Conservation (phyloP, 768 basidiomycete genomes). For the Lactifluus volemus region DNA sequence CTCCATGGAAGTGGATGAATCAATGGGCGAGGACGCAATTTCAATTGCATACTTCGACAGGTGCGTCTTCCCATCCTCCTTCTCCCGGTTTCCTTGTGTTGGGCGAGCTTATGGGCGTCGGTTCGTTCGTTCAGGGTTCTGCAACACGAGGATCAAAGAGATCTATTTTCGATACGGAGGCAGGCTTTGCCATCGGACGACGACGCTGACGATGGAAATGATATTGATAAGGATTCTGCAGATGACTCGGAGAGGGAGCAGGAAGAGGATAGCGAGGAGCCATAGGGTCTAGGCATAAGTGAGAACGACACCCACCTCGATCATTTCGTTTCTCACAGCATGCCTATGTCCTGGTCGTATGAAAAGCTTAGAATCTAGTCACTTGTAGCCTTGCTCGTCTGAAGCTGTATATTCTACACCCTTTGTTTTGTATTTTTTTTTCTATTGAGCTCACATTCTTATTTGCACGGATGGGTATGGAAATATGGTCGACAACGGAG, state of each 20-base stretch:
- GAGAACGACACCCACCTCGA: not conserved
- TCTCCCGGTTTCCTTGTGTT: not conserved
- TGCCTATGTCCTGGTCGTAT: not conserved
- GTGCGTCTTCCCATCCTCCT: conserved; percentile 34
- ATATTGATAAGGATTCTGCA: not conserved
- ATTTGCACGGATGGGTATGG: not conserved
- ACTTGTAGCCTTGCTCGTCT: not conserved
- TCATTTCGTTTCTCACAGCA: not conserved
- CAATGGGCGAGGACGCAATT: conserved; percentile 35
- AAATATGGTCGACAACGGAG: not conserved
- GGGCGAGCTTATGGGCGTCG: conserved; percentile 7
- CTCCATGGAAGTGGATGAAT: conserved; percentile 23
- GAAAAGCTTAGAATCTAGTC: not conserved
- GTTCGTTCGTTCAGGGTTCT: conserved; percentile 38
- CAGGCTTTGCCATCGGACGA: conserved; percentile 29
- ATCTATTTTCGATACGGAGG: conserved; percentile 43
- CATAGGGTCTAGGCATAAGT: not conserved
- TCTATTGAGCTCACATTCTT: not conserved
- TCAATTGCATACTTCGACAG: conserved; percentile 66
- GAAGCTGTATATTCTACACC: not conserved
- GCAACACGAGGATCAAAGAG: conserved; percentile 45
- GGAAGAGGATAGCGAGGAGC: not conserved
- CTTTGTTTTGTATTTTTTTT: not conserved
- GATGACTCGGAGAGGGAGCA: not conserved
- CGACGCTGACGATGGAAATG: conserved; percentile 23